Percentiles rank a stretch among this genome's conserved stretches.
phyloP scores from a whole-genome alignment of 257 asterid species.

The Ligustrum vulgare region DNA sequence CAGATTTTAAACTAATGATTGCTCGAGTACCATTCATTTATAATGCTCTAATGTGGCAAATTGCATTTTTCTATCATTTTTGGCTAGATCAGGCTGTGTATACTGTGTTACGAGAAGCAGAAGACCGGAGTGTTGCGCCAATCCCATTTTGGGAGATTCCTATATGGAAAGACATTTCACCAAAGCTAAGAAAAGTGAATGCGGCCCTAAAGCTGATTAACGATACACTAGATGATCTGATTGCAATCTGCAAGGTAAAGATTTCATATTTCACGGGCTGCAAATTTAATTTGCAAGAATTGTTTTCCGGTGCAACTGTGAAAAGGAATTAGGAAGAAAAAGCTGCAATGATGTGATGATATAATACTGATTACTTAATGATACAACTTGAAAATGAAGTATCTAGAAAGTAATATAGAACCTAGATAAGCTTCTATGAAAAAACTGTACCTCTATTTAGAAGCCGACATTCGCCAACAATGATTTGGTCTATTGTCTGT shows the following conservation, averaged over 20 bases:
- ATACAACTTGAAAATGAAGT: neutral
- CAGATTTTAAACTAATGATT: constrained; percentile 8
- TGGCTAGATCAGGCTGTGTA: constrained; percentile 80
- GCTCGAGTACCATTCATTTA: constrained; percentile 1
- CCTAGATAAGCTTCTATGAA: neutral
- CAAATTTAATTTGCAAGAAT: neutral
- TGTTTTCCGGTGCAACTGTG: neutral
- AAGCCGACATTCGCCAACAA: neutral
- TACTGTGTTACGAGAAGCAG: constrained; percentile 90
- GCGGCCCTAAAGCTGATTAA: constrained; percentile 81
- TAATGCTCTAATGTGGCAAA: constrained; percentile 20
- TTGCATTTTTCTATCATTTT: constrained; percentile 19
- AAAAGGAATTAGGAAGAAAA: neutral
- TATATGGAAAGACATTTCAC: constrained; percentile 95
- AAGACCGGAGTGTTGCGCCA: constrained; percentile 88
- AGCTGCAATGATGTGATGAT: neutral
- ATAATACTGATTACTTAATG: neutral
- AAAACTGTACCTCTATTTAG: neutral
- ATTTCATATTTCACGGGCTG: neutral
- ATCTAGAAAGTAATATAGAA: neutral
- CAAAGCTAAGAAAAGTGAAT: constrained; percentile 80
- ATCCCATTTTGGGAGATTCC: constrained; percentile 99
- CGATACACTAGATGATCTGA: constrained; percentile 72
- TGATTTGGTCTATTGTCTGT: neutral
- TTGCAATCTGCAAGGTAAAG: constrained; percentile 88